Evolutionary conservation across 108 stramenopile genomes (phyloP).

Genomic region (Skeletonema costatum): DNA sequence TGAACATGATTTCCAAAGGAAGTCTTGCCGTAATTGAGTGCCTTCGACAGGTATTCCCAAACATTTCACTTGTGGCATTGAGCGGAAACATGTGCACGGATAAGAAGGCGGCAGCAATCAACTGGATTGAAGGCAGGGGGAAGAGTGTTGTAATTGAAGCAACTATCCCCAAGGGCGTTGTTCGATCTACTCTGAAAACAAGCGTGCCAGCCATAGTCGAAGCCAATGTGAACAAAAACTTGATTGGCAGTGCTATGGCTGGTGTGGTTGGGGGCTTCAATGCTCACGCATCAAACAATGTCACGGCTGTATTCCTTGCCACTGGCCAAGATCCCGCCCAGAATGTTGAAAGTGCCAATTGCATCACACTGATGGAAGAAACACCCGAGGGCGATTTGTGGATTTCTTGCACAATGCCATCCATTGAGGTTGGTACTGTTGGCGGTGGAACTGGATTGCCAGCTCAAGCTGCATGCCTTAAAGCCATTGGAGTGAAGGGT

Average conservation of each 20-base stretch:
- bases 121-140: conserved; percentile 98
- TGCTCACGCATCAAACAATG: conserved; percentile 98
- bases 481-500: conserved; percentile 91
- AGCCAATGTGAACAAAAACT: conserved; percentile 95
- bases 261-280: conserved; percentile 97
- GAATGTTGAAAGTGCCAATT: conserved; percentile 96
- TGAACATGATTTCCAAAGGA: conserved; percentile 99
- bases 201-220: conserved; percentile 90
- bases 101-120: conserved; percentile 98
- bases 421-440: conserved; percentile 98
- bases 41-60: conserved; percentile 73
- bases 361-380: conserved; percentile 95
- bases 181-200: conserved; percentile 91
- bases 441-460: conserved; percentile 96
- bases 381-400: conserved; percentile 86
- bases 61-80: conserved; percentile 85
- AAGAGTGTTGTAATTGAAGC: conserved; percentile 97
- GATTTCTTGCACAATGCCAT: conserved; percentile 97
- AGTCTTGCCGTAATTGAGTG: conserved; percentile 87
- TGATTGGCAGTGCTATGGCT: conserved; percentile 98
- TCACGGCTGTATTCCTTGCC: conserved; percentile 97
- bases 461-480: conserved; percentile 94
- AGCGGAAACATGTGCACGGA: conserved; percentile 99
- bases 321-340: conserved; percentile 99
- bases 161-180: conserved; percentile 83